A percentile compares a stretch with the other conserved stretches of the same genome.
phyloP scores from a whole-genome alignment of 73 alveolate genomes.

The Tetrahymena thermophila region DNA sequence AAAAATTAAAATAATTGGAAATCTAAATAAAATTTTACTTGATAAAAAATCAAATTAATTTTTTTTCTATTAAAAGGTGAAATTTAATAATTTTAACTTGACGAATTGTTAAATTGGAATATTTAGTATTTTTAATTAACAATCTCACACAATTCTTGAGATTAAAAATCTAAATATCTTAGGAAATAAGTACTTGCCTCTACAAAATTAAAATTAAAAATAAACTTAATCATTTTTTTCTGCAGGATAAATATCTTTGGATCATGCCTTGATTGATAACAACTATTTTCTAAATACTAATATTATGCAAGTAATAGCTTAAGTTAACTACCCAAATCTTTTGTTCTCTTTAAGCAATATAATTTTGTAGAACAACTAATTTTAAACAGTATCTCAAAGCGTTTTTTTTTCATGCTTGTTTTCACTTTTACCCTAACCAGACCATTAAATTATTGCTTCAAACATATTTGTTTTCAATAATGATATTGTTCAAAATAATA shows the following conservation, averaged over 20 bases:
- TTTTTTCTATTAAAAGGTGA: background rate
- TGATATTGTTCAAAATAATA: background rate
- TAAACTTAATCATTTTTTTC: background rate
- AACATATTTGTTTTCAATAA: background rate
- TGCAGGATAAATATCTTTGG: background rate
- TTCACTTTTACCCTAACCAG: background rate
- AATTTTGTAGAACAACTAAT: no score
- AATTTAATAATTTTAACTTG: no score
- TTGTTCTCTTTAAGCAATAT: no score
- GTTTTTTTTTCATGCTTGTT: background rate
- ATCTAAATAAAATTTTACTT: no score
- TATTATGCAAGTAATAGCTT: no score
- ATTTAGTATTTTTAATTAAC: no score
- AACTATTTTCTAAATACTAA: background rate
- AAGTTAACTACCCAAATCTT: background rate
- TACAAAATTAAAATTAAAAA: no score
- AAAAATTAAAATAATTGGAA: no score
- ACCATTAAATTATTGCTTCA: background rate
- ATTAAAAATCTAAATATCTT: no score
- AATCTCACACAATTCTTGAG: background rate
- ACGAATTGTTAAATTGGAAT: background rate
- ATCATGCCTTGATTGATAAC: background rate
- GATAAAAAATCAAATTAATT: no score
- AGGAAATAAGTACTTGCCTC: background rate
- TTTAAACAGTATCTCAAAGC: background rate